Evolutionary conservation across 805 yeast genomes (phyloP), one percentile per base, ranked within the genome.

Genomic region (Cyberlindnera mycetangii): DNA sequence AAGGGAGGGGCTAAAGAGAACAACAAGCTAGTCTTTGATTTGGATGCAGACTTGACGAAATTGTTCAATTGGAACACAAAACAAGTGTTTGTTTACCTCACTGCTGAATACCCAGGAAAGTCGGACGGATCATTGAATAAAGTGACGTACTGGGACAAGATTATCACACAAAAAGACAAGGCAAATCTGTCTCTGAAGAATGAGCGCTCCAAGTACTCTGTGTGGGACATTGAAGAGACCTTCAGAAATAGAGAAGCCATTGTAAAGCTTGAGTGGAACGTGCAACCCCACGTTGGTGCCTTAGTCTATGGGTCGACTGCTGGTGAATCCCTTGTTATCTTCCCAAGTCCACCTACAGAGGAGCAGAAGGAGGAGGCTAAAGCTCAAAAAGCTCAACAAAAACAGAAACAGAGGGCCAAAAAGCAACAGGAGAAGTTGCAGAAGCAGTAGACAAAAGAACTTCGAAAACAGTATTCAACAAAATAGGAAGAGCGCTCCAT

Each of bases 31-130:
- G 67, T 68, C 11, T 89, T 93, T 58, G 95, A 88, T 61, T 67
- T 93, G 37, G 79, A 78, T 6, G 71, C 78, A 1, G 97, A 92
- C 64, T 71, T 92, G 49, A 61, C 86, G 2, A 82, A 88, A 2
- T 72, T 93, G 41, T 90, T 90, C 75, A 89, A 85, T 65, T 92
- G 97, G 97, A 93, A 92, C 67, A 93, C 99, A 11, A 92, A 92
- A 61, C 98, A 92, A 65, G 81, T 92, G n/a, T 92, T 93, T 58
- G 86, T 84, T 5, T 93, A 92, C 58, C 71, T 93, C 50, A 86
- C 95, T 3, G 96, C 95, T 2, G 92, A 88, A 59, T 90, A 90
- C 51, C 58, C 72, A 33, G 73, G 70, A 1, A 59, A 58, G 40
- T 20, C 62, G 34, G 64, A 65, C 44, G 57, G 45, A 2, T 65